Evolutionary conservation across 208 protist species (phyloP), one percentile per base, ranked within the genome.

Genomic region (Leishmania amazonensis): DNA sequence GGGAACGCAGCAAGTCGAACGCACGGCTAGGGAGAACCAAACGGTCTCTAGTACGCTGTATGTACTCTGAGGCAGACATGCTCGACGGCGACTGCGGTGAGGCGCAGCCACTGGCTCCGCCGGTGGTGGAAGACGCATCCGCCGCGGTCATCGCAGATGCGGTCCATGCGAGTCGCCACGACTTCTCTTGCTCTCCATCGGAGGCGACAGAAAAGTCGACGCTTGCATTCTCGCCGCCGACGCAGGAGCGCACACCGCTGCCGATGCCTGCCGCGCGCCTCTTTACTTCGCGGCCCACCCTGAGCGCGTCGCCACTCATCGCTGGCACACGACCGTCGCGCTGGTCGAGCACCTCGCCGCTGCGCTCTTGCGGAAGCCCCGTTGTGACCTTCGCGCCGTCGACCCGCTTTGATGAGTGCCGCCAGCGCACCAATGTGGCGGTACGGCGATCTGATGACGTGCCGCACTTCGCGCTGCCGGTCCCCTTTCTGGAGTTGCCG

Each of bases 381-480:
- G 51, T 64, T 31, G 81, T 85, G 3, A 78, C 81, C 54, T 85
- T 85, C 57, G 58, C 76, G 8, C 73, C 78, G 1, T 79, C 85
- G 15, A 76, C 79, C 40, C 72, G 53, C 11, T 85, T 85, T 57
- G 73, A 76, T 38, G 0, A n/a, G 40, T 81, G 79, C 51, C 58
- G 73, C 47, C 81, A 85, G 68, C 76, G 81, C 47, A 54, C 45
- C 3, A 85, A 85, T 31, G 54, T 85, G 45, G 81, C 81, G 35
- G 40, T 78, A 9, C 71, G 70, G 35, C 76, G 76, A 13, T 19
- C 40, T 4, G 58, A 54, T 38, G 75, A 71, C 42, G 42, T 31
- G 42, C 42, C 24, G 11, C 21, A 24, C 53, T 19, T n/a, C 35
- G 54, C 35, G 1, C 31, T 45, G 35, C 53, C 53, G 19, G 19